Base-by-base conservation (phyloP, 176 grass and related monocot species). In the Saccharum officinarum region DNA sequence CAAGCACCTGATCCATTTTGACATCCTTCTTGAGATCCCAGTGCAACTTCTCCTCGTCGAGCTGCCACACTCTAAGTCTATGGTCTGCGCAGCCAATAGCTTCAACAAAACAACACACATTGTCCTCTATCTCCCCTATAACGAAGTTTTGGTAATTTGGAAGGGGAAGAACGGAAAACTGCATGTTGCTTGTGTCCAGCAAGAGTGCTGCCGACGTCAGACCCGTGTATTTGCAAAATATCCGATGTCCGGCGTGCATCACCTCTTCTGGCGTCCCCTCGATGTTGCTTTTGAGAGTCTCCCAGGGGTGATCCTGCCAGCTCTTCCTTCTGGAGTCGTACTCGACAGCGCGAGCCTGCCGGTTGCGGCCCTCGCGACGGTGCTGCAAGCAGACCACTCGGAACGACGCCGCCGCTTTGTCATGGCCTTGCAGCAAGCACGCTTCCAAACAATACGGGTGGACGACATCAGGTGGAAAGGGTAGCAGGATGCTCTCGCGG, bases 121-220 rank as follows among this genome's bases (percentile, higher is more conserved):
- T 47, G 18, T 75, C 73, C 49, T 57, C 49, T 50, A 76, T 57
- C 17, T 76, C 73, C 10, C 73, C 73, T 57, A 76, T 76, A 20
- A 5, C 17, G 33, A 57, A 76, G 17, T 26, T 73, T 10, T 9
- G 33, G 49, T 76, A 0, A 10, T 0, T 8, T 37, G 73, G 73
- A 18, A 76, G 30, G 4, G 8, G 17, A 36, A 38, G 47, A 18
- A 14, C 9, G 4, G 17, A 57, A 9, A 76, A 76, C 20, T 38
- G 0, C 73, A 76, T 76, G 4, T 34, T 37, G 1, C 5, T 38
- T 1, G 73, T 76, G 47, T 76, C 30, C 49, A 57, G 73, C 49
- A 76, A 1, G 17, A 57, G 73, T 18, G 36, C 44, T 2, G 31
- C 22, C 6, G 9, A 1, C 54, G 20, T 8, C 52, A 1, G 1